Conservation (phyloP, 2,329 filamentous ascomycete species). For the Aspergillus proliferans region DNA sequence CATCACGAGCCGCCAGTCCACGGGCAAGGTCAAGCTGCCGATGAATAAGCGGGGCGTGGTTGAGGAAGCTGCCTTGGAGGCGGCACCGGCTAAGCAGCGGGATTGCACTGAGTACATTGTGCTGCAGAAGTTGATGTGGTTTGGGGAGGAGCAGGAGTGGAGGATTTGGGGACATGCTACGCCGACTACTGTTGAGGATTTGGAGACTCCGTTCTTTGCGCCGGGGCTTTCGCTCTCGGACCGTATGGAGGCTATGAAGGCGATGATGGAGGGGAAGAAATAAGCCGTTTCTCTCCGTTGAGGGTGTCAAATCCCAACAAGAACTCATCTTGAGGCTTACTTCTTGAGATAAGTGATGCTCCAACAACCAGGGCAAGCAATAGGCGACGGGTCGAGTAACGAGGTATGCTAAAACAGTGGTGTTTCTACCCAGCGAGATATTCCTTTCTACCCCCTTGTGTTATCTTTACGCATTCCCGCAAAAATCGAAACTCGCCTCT, state of each 20-base stretch:
- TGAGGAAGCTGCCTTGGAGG: slow-evolving; percentile 2
- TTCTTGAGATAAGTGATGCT: neutral
- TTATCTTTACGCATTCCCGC: neutral
- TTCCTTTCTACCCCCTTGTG: neutral
- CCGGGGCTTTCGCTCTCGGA: slow-evolving; percentile 29
- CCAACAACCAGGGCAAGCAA: neutral
- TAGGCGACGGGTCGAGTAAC: neutral
- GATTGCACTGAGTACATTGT: slow-evolving; percentile 47
- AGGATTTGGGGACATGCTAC: slow-evolving; percentile 45
- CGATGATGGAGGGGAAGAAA: slow-evolving; percentile 10
- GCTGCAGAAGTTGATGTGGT: slow-evolving; percentile 41
- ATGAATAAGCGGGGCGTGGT: neutral
- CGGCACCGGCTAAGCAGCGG: slow-evolving; percentile 30
- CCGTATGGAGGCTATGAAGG: slow-evolving; percentile 28
- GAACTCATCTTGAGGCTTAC: no score
- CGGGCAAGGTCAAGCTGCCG: slow-evolving; percentile 15
- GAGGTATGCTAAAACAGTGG: neutral
- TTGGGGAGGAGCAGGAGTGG: slow-evolving; percentile 41
- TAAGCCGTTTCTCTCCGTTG: neutral
- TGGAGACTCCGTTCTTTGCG: slow-evolving; percentile 33
- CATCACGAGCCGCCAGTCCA: slow-evolving; percentile 34
- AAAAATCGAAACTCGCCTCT: neutral
- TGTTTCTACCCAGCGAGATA: no score
- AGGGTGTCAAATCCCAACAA: neutral
- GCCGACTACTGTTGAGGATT: slow-evolving; percentile 36